Percentiles rank a stretch among this genome's conserved stretches.
Evolutionary conservation across 345 rosid genomes (phyloP).

Genomic region (Murraya paniculata): DNA sequence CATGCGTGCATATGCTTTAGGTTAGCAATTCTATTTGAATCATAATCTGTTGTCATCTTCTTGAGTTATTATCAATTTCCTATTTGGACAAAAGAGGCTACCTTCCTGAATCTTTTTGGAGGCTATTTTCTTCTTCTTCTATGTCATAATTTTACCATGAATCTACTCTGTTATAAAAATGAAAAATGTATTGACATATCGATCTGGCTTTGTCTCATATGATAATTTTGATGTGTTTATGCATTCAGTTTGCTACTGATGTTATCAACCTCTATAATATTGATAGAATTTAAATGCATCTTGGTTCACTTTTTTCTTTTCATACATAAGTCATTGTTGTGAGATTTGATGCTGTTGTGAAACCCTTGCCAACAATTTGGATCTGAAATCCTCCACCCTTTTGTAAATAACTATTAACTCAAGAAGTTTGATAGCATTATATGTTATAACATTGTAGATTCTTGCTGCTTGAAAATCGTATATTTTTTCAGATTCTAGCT

Average conservation of each 20-base stretch:
- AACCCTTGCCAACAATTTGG: not conserved
- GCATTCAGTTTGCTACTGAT: not conserved
- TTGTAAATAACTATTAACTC: not conserved
- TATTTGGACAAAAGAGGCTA: not conserved
- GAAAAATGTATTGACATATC: not conserved
- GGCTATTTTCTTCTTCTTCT: not conserved
- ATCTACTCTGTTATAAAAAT: not conserved
- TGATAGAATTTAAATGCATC: not conserved
- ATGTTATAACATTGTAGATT: not conserved
- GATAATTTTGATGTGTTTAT: not conserved
- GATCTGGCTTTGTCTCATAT: not conserved
- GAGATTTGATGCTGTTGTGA: not conserved
- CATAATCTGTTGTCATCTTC: conserved; percentile 1
- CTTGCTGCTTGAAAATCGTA: not conserved
- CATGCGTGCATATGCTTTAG: conserved; percentile 69
- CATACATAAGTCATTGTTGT: not conserved
- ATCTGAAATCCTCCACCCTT: not conserved
- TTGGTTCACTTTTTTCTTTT: not conserved
- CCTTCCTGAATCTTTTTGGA: conserved; percentile 1
- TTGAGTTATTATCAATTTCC: not conserved
- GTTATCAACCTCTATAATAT: not conserved
- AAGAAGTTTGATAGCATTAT: not conserved
- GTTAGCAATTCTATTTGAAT: conserved; percentile 37
- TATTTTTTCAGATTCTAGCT: not conserved
- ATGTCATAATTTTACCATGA: not conserved